A percentile compares a stretch with the other conserved stretches of the same genome.
These are phyloP conservation scores for Acanthamoeba triangularis DNA, from an alignment of 208 protist genomes.

Conservation along the genomic window DNA sequence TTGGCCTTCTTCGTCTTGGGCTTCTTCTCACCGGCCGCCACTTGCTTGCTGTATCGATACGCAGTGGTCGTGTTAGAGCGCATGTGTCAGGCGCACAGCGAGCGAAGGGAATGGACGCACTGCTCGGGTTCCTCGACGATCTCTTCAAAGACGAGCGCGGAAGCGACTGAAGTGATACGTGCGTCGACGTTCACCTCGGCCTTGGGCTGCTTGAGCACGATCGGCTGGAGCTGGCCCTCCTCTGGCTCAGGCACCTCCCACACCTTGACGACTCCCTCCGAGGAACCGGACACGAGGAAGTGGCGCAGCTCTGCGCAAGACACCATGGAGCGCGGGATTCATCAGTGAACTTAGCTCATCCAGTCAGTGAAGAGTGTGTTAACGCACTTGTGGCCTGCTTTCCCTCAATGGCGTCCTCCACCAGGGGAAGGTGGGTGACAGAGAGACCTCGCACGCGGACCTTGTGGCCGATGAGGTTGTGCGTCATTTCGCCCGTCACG, in stretches of 20 bases:
- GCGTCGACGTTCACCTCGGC: constrained; percentile 62
- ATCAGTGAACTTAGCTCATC: neutral
- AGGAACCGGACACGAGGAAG: constrained; percentile 49
- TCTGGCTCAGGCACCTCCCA: constrained; percentile 9
- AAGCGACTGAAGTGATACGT: constrained; percentile 10
- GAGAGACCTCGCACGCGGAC: neutral
- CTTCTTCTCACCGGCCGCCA: neutral
- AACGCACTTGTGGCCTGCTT: neutral
- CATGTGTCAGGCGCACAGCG: neutral
- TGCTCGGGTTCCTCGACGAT: neutral
- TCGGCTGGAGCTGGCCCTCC: neutral
- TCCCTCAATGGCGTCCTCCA: constrained; percentile 11
- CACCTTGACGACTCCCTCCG: constrained; percentile 51
- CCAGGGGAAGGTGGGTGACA: neutral
- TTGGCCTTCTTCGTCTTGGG: neutral
- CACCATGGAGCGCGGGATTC: neutral
- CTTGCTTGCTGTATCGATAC: neutral
- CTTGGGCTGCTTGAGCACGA: constrained; percentile 12
- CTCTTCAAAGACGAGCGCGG: neutral
- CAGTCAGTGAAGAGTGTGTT: neutral
- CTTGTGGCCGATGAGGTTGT: constrained; percentile 19
- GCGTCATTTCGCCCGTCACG: neutral
- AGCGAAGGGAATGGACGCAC: neutral
- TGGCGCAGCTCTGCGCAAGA: neutral
- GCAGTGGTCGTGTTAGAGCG: neutral